These are phyloP conservation scores for Epichloe festucae DNA, from an alignment of 2,329 filamentous ascomycete species.

Conservation along the genomic window DNA sequence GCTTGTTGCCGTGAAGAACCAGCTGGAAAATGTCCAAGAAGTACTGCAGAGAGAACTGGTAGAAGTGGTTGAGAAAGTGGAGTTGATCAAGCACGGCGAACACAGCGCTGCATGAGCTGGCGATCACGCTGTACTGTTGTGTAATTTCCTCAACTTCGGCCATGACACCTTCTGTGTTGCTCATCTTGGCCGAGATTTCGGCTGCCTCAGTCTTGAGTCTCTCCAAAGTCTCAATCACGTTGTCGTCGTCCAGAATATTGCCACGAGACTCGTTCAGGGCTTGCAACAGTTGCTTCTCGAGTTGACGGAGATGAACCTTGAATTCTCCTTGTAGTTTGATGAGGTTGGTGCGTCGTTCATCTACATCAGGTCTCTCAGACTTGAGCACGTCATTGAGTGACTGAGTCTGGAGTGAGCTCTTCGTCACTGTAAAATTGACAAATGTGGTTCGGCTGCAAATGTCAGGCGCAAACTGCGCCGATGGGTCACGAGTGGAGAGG, in stretches of 20 bases:
- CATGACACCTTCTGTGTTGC: slow-evolving; percentile 96
- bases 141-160: slow-evolving; percentile 94
- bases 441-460: slow-evolving; percentile 97
- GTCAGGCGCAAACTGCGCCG: slow-evolving; percentile 87
- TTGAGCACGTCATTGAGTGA: slow-evolving; percentile 96
- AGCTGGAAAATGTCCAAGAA: slow-evolving; percentile 96
- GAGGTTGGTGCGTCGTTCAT: slow-evolving; percentile 89
- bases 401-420: slow-evolving; percentile 96
- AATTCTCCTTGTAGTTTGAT: slow-evolving; percentile 99
- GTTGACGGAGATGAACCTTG: slow-evolving; percentile 89
- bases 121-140: slow-evolving; percentile 84
- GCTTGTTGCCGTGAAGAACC: slow-evolving; percentile 71
- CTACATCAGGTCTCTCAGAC: slow-evolving; percentile 91
- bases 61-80: slow-evolving; percentile 97
- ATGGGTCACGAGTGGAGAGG: slow-evolving; percentile 89
- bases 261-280: slow-evolving; percentile 94
- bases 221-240: slow-evolving; percentile 94
- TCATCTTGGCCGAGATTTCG: slow-evolving; percentile 92
- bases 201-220: slow-evolving; percentile 95
- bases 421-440: slow-evolving; percentile 98
- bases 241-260: slow-evolving; percentile 96
- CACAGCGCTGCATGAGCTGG: slow-evolving; percentile 88
- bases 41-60: slow-evolving; percentile 97
- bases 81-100: slow-evolving; percentile 95
- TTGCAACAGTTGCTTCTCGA: slow-evolving; percentile 87